Conservation (phyloP, 2,329 filamentous ascomycete genomes). For the Ceratocystis harringtonii region DNA sequence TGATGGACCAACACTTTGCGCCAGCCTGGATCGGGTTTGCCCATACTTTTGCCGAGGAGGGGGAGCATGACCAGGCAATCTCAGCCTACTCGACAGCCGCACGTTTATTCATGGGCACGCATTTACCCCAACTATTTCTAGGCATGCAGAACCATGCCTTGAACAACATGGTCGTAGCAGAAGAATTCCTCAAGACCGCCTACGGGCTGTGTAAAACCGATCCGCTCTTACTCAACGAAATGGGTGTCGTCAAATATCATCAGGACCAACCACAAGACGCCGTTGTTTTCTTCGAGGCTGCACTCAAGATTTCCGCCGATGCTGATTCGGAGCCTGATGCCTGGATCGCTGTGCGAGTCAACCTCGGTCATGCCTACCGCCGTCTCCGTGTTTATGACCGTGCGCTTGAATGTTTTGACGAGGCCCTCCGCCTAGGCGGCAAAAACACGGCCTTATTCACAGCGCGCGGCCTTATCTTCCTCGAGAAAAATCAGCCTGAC, state of each 20-base stretch:
- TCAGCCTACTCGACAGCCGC: slow-evolving; percentile 94
- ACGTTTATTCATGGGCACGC: slow-evolving; percentile 87
- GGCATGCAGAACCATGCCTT: slow-evolving; percentile 97
- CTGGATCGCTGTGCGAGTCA: slow-evolving; percentile 72
- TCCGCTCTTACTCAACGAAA: slow-evolving; percentile 82
- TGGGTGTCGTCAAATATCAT: slow-evolving; percentile 92
- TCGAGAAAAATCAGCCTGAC: slow-evolving; percentile 59
- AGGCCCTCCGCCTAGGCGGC: slow-evolving; percentile 67
- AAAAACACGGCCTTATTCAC: slow-evolving; percentile 67
- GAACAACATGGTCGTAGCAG: slow-evolving; percentile 84
- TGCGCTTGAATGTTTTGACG: slow-evolving; percentile 68
- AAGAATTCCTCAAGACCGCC: slow-evolving; percentile 85
- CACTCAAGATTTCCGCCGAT: slow-evolving; percentile 61
- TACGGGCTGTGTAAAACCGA: slow-evolving; percentile 72
- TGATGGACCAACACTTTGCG: slow-evolving; percentile 95
- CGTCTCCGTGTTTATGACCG: slow-evolving; percentile 53
- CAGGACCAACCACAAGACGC: slow-evolving; percentile 66
- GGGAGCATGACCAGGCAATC: slow-evolving; percentile 95
- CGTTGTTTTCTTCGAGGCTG: slow-evolving; percentile 59
- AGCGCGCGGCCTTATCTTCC: slow-evolving; percentile 68
- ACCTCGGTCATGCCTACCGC: slow-evolving; percentile 77
- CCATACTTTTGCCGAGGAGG: slow-evolving; percentile 93
- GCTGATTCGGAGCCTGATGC: slow-evolving; percentile 70
- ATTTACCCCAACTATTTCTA: slow-evolving; percentile 85
- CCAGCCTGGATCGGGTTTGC: slow-evolving; percentile 98